These are phyloP conservation scores for Neonectria neomacrospora DNA, from an alignment of 2,329 filamentous ascomycete species.

Conservation along the genomic window DNA sequence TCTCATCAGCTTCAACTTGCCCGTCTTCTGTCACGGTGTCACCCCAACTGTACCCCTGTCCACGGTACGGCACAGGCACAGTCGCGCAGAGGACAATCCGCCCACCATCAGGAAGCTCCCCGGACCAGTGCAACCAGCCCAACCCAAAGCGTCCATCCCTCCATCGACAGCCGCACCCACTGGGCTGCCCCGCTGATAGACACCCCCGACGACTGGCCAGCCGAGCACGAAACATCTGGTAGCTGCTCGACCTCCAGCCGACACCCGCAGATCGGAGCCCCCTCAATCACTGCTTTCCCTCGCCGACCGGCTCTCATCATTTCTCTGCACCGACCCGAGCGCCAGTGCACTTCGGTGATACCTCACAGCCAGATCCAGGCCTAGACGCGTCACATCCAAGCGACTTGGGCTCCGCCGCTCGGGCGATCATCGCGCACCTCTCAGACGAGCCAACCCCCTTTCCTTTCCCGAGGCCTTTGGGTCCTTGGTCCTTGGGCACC, in stretches of 20 bases:
- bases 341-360: slow-evolving; percentile 30
- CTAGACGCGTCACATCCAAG: slow-evolving; percentile 26
- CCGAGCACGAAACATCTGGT: slow-evolving; percentile 23
- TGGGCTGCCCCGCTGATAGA: slow-evolving; percentile 43
- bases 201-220: slow-evolving; percentile 32
- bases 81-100: slow-evolving; percentile 30
- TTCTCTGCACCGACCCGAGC: slow-evolving; percentile 28
- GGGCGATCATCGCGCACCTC: slow-evolving; percentile 34
- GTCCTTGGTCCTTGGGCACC: slow-evolving; percentile 30
- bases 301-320: slow-evolving; percentile 27
- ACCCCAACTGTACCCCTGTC: slow-evolving; percentile 21
- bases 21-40: slow-evolving; percentile 12
- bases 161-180: slow-evolving; percentile 39
- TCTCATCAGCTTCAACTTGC: slow-evolving; percentile 7
- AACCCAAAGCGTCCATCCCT: slow-evolving; percentile 30
- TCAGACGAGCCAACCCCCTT: slow-evolving; percentile 41
- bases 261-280: slow-evolving; percentile 37
- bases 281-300: slow-evolving; percentile 28
- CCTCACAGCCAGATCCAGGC: slow-evolving; percentile 20
- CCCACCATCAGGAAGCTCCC: slow-evolving; percentile 25
- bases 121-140: slow-evolving; percentile 35
- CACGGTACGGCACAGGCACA: slow-evolving; percentile 29
- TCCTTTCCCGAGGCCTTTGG: slow-evolving; percentile 36
- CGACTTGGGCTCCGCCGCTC: slow-evolving; percentile 29
- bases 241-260: slow-evolving; percentile 32